phyloP scores from a whole-genome alignment of 108 stramenopile genomes.

The Skeletonema menzelii region DNA sequence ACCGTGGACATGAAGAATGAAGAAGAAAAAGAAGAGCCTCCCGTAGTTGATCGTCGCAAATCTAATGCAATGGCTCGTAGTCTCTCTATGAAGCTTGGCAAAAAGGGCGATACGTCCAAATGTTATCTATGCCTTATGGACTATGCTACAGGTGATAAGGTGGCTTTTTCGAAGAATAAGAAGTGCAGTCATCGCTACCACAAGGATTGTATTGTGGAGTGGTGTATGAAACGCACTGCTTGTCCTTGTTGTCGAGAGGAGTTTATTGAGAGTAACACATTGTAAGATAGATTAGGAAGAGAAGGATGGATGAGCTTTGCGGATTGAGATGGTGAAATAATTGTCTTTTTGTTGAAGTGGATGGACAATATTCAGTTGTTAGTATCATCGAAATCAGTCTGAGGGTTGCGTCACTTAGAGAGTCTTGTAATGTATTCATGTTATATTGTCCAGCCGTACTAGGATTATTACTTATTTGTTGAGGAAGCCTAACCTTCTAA shows the following conservation, averaged over 20 bases:
- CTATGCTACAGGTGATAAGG: background rate
- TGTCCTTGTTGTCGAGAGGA: conserved; percentile 4
- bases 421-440: too few species aligned
- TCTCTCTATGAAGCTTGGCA: background rate
- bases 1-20: background rate
- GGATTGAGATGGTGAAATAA: too few species aligned
- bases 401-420: too few species aligned
- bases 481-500: too few species aligned
- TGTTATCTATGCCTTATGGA: background rate
- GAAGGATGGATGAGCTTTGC: too few species aligned
- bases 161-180: background rate
- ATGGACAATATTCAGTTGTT: too few species aligned
- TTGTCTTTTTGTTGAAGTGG: too few species aligned
- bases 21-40: background rate
- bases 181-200: background rate
- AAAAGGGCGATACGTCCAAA: background rate
- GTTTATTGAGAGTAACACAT: background rate
- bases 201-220: conserved; percentile 8
- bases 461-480: too few species aligned
- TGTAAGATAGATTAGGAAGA: background rate
- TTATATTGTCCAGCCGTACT: too few species aligned
- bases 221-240: background rate
- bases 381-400: too few species aligned
- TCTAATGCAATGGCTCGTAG: background rate
- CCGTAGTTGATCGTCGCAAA: background rate